Evolutionary conservation across 2,329 filamentous ascomycete species (phyloP).

Genomic region (Pyricularia sp.): DNA sequence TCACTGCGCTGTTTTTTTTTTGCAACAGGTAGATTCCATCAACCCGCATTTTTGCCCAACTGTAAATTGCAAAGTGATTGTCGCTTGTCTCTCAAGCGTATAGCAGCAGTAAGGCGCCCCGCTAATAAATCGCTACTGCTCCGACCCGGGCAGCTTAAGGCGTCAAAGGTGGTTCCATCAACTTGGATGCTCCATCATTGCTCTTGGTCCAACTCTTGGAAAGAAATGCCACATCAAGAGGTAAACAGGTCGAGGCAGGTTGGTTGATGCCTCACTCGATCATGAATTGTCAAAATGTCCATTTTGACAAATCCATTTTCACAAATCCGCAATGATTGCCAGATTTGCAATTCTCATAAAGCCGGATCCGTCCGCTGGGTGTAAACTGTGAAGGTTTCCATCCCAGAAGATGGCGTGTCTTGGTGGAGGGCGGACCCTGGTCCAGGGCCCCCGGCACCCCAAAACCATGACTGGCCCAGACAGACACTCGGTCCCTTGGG

Average conservation of each 20-base stretch:
- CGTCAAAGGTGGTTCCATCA: background rate
- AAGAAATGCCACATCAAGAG: background rate
- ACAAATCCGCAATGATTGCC: background rate
- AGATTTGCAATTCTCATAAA: background rate
- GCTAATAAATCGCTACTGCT: background rate
- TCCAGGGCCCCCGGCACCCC: background rate
- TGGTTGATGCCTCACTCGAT: background rate
- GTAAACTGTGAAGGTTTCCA: background rate
- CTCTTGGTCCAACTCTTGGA: background rate
- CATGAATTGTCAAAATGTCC: background rate
- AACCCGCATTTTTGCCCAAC: background rate
- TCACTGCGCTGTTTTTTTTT: background rate
- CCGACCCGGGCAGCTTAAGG: background rate
- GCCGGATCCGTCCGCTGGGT: background rate
- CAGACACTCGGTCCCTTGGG: background rate
- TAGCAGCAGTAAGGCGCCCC: background rate
- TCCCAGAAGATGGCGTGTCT: background rate
- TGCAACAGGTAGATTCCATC: background rate
- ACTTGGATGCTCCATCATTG: background rate
- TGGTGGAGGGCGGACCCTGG: background rate
- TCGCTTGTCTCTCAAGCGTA: background rate
- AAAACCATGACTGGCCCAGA: constrained; percentile 1
- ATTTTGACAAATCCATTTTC: background rate
- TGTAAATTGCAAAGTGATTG: background rate
- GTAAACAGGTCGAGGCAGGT: background rate